Percentiles rank a stretch among this genome's conserved stretches.
Conservation (phyloP, 768 basidiomycete species). For the Trametes cinnabarina region DNA sequence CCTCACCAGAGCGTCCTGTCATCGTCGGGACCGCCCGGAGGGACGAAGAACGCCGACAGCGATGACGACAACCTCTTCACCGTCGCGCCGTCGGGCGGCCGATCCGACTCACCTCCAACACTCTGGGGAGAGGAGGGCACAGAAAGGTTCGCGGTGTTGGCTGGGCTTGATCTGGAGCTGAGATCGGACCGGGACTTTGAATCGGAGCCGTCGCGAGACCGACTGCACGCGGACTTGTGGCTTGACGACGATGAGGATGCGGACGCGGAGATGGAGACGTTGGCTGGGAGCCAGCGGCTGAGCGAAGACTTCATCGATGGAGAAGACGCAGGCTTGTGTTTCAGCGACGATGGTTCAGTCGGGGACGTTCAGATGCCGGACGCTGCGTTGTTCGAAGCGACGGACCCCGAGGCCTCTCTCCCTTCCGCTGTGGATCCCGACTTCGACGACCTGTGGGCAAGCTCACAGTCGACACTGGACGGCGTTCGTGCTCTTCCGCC, state of each 20-base stretch:
- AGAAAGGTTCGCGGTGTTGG: neutral
- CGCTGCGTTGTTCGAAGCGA: neutral
- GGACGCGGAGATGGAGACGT: too few relatives aligned
- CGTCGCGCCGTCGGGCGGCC: neutral
- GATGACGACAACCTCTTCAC: neutral
- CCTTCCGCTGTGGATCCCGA: neutral
- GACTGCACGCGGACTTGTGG: neutral
- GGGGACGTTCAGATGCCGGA: neutral
- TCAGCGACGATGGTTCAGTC: neutral
- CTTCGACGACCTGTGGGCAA: slow-evolving; percentile 13
- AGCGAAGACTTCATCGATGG: too few relatives aligned
- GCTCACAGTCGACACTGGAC: slow-evolving; percentile 14
- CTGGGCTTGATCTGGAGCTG: neutral
- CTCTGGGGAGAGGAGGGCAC: neutral
- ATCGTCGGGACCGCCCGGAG: neutral
- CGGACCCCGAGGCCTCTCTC: too few relatives aligned
- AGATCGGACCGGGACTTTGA: neutral
- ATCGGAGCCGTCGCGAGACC: neutral
- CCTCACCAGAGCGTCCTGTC: neutral
- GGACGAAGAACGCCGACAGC: neutral
- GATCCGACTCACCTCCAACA: neutral
- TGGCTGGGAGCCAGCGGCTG: slow-evolving; percentile 1
- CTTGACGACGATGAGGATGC: slow-evolving; percentile 5
- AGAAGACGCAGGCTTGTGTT: neutral
- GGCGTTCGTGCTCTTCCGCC: slow-evolving; percentile 7